These are phyloP conservation scores for Neurospora sp. DNA, from an alignment of 495 filamentous ascomycete genomes.

Conservation along the genomic window DNA sequence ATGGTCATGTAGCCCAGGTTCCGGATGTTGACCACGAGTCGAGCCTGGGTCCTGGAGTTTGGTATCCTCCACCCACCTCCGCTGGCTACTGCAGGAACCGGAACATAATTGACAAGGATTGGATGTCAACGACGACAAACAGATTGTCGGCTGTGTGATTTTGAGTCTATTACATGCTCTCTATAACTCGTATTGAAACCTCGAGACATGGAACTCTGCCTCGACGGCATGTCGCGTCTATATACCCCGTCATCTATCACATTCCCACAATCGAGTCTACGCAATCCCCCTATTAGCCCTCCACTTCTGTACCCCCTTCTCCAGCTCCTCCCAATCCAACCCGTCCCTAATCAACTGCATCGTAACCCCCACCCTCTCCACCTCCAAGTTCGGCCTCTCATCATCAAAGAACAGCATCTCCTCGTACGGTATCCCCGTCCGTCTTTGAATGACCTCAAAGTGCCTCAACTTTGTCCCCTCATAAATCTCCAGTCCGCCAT, in stretches of 20 bases:
- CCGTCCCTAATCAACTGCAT: constrained; percentile 76
- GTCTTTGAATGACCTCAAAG: constrained; percentile 60
- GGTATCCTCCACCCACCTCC: neutral
- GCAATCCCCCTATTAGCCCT: constrained; percentile 47
- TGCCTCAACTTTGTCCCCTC: constrained; percentile 79
- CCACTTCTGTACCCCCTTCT: constrained; percentile 74
- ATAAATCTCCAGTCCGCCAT: constrained; percentile 76
- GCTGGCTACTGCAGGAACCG: neutral
- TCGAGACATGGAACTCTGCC: neutral
- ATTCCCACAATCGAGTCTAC: neutral
- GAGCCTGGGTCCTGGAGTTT: neutral
- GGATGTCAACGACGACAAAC: neutral
- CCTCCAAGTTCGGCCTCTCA: constrained; percentile 76
- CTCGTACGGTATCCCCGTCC: constrained; percentile 54
- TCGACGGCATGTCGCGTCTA: neutral
- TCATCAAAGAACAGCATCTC: constrained; percentile 98
- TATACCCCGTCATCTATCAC: neutral
- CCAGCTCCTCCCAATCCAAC: constrained; percentile 67
- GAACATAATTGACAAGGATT: neutral
- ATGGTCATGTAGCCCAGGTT: neutral
- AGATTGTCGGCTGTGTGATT: neutral
- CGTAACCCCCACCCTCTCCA: constrained; percentile 72
- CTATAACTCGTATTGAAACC: neutral
- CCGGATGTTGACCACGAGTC: neutral
- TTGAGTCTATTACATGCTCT: neutral